Percentiles rank a stretch among this genome's conserved stretches.
Conservation (phyloP, 345 rosid species). For the Cardiospermum halicacabum region DNA sequence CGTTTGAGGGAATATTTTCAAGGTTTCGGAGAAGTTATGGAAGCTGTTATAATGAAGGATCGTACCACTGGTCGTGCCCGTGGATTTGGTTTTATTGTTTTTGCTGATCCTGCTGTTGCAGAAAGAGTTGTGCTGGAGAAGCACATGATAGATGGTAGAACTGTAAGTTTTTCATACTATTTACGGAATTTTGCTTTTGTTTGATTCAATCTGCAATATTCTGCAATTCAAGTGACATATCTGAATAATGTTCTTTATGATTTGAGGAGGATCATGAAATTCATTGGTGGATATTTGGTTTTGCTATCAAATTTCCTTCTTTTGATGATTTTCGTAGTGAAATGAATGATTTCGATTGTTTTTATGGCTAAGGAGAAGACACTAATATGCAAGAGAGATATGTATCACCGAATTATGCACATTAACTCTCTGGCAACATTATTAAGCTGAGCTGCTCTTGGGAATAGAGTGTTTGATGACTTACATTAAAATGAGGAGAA, state of each 20-base stretch:
- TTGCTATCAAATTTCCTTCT: neutral
- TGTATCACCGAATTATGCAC: neutral
- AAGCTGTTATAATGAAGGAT: slow-evolving; percentile 93
- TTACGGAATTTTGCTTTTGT: slow-evolving; percentile 11
- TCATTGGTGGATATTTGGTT: neutral
- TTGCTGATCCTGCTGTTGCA: slow-evolving; percentile 72
- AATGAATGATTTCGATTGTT: neutral
- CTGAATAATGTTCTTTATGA: neutral
- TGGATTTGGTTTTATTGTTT: slow-evolving; percentile 89
- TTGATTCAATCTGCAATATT: neutral
- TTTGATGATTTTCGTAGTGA: neutral
- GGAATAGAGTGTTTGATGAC: slow-evolving; percentile 4
- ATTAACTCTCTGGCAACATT: slow-evolving; percentile 8
- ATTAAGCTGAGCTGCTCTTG: neutral
- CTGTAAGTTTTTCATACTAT: slow-evolving; percentile 44
- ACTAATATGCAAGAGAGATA: neutral
- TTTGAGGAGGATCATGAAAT: neutral
- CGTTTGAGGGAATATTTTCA: slow-evolving; percentile 79
- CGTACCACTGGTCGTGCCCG: slow-evolving; percentile 94
- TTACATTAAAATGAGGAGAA: neutral
- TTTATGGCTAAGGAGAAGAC: slow-evolving; percentile 5
- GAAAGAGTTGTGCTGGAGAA: slow-evolving; percentile 73
- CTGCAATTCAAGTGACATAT: neutral
- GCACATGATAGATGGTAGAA: slow-evolving; percentile 79
- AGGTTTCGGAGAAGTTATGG: slow-evolving; percentile 70